Evolutionary conservation across 371 early-diverging fungal genomes (phyloP).

Genomic region (Mortierella sp.): DNA sequence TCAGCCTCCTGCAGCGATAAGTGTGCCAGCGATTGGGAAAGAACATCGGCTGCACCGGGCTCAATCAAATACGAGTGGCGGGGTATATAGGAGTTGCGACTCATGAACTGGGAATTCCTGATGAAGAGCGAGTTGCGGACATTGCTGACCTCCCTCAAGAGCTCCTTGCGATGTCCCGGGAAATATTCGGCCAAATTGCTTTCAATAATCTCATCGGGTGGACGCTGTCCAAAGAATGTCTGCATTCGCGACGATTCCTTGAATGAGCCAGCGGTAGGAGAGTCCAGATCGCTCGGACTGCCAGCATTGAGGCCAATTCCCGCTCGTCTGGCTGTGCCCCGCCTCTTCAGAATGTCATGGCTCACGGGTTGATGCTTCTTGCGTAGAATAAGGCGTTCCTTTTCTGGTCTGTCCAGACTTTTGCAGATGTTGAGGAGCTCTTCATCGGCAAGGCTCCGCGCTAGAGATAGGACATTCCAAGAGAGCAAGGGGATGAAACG

Average conservation of each 20-base stretch:
- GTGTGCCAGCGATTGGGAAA: conserved; percentile 38
- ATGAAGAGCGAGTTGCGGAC: conserved; percentile 43
- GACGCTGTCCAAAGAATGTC: conserved; percentile 92
- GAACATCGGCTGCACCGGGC: conserved; percentile 46
- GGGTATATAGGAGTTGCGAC: conserved; percentile 43
- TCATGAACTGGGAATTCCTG: conserved; percentile 41
- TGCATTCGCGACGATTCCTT: conserved; percentile 45
- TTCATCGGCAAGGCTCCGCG: conserved; percentile 74
- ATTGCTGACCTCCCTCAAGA: conserved; percentile 50
- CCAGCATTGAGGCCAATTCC: conserved; percentile 14
- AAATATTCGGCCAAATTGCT: conserved; percentile 91
- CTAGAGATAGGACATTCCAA: conserved; percentile 29
- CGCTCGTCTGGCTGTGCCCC: conserved; percentile 58
- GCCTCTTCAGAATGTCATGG: conserved; percentile 68
- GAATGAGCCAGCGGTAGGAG: conserved; percentile 34
- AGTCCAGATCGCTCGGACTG: conserved; percentile 18
- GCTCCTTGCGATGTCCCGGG: conserved; percentile 65
- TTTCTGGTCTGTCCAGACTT: conserved; percentile 73
- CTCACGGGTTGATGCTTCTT: conserved; percentile 77
- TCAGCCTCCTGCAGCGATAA: conserved; percentile 62
- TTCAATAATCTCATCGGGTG: conserved; percentile 91
- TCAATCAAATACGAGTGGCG: conserved; percentile 46
- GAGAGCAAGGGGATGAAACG: too few relatives aligned
- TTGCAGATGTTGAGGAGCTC: conserved; percentile 80
- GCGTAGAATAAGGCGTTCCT: conserved; percentile 80